Percentiles rank a stretch among this genome's conserved stretches.
These are phyloP conservation scores for Colletotrichum ledebouriae DNA, from an alignment of 2,329 filamentous ascomycete genomes.

Conservation along the genomic window DNA sequence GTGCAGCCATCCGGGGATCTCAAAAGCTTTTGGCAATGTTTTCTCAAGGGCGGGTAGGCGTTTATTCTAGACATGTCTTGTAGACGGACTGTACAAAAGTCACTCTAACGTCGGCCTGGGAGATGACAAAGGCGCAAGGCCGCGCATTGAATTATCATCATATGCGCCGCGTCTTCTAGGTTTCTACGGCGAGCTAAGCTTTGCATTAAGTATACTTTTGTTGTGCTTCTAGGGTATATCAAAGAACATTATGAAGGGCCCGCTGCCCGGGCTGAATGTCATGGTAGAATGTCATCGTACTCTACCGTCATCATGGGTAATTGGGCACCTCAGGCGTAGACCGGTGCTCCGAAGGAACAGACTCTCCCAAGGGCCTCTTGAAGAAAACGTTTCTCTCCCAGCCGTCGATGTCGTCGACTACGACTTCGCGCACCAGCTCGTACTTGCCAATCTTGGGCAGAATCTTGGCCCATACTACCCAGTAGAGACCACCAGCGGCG, in stretches of 20 bases:
- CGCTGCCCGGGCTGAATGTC: not conserved
- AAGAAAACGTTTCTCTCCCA: constrained; percentile 72
- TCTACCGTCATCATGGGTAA: not conserved
- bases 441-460: constrained; percentile 67
- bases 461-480: constrained; percentile 67
- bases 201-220: not conserved
- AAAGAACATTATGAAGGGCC: constrained; percentile 5
- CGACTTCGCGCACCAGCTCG: constrained; percentile 66
- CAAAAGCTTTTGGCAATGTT: too few relatives aligned
- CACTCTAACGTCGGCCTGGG: too few relatives aligned
- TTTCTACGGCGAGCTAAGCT: too few relatives aligned
- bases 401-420: constrained; percentile 70
- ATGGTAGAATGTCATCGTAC: not conserved
- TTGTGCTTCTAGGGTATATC: constrained; percentile 35
- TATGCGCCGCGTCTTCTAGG: too few relatives aligned
- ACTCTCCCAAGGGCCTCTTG: constrained; percentile 52
- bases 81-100: too few relatives aligned
- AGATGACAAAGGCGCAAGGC: too few relatives aligned
- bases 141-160: too few relatives aligned
- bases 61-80: too few relatives aligned
- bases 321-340: constrained; percentile 25
- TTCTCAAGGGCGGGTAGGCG: too few relatives aligned
- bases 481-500: constrained; percentile 66
- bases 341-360: constrained; percentile 24
- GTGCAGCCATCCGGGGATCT: too few relatives aligned